Base-by-base conservation (phyloP, 768 basidiomycete genomes). In the Dioszegia crocea region DNA sequence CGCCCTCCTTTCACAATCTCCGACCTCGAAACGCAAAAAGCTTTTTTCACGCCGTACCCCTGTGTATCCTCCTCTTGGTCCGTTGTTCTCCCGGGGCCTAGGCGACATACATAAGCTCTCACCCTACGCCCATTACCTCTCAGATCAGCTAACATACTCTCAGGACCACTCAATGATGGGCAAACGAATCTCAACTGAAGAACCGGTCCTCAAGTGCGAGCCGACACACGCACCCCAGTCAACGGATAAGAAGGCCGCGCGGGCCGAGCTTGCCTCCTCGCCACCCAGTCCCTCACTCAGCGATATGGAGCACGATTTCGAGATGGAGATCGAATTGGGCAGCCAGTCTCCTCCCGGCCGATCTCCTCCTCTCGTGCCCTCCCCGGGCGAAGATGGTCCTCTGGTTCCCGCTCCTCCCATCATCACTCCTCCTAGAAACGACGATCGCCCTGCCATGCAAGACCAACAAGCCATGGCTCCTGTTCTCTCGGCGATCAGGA, bases 221-320 rank as follows among this genome's bases (percentile, higher is more conserved):
- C 23, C 30, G 10, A 29, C 1, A 30, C 33, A 26, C 19, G 12
- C 21, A 10, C 23, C 30, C n/a, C 49, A 26, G 2, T 6, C 33
- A 19, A 19, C 3, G 9, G 6, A 16, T 23, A 23, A 17, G 17
- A 21, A 10, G 40, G 5, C 12, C 16, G n/a, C 19, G 40, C 12
- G 8, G 14, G 33, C 14, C 45, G 26, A 23, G 14, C 6, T 33
- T 33, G 33, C 33, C 6, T 14, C 33, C 6, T 33, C 33, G 33
- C 51, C 51, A 14, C 16, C 14, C 38, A 53, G 51, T 21, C 51
- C 51, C 14, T 24, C 51, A 14, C 26, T 53, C 21, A 53, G 38
- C 51, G 51, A 53, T 27, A 53, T 53, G 51, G 51, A 53, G 38
- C 24, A 24, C 36, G 51, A 50, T n/a, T 23, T 48, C 16, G 47